Conservation (phyloP, 371 early-diverging fungal genomes). For the Circinella umbellata region DNA sequence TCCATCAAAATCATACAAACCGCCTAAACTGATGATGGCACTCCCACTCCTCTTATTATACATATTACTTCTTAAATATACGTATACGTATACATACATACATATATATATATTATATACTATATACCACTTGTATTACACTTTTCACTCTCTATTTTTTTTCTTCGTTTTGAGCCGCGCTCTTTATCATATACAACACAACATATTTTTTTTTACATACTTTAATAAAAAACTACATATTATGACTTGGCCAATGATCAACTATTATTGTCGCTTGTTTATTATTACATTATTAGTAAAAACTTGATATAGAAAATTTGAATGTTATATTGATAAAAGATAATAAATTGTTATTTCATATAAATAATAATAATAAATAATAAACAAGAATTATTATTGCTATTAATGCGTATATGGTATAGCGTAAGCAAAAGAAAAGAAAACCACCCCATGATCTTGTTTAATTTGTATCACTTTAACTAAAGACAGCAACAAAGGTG, state of each 20-base stretch:
- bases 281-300: background rate
- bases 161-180: conserved; percentile 5
- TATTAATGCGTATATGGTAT: too few relatives aligned
- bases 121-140: background rate
- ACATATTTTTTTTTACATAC: background rate
- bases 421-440: too few relatives aligned
- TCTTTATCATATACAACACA: background rate
- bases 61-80: background rate
- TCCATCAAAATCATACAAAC: background rate
- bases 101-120: background rate
- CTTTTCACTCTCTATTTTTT: background rate
- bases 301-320: background rate
- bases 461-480: conserved; percentile 5
- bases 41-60: background rate
- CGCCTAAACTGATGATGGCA: conserved; percentile 6
- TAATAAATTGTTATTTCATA: too few relatives aligned
- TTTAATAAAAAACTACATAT: background rate
- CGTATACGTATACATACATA: background rate
- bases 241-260: background rate
- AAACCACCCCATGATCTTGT: conserved; percentile 7
- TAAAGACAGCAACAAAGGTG: background rate
- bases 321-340: background rate
- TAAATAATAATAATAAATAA: too few relatives aligned
- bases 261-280: background rate
- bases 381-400: too few relatives aligned